Base-by-base conservation (phyloP, 73 alveolate genomes). In the Paramecium biaurelia region DNA sequence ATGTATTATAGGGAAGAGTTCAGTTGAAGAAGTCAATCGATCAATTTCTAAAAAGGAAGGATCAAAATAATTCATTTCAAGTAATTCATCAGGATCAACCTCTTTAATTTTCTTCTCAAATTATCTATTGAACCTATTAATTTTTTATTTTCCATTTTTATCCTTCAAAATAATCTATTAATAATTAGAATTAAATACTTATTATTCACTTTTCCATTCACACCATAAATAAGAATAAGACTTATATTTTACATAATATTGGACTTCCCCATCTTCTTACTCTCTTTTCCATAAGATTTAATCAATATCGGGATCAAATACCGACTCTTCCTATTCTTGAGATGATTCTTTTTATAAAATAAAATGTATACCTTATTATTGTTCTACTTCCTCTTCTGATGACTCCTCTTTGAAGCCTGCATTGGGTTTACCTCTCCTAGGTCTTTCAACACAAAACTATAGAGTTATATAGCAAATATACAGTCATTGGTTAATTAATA, bases 1-100 rank as follows among this genome's bases (percentile, higher is more conserved):
- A 82, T 96, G 99, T 7, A 96, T 93, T n/a, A 96, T 97, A 4
- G 97, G 98, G 85, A 96, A 95, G 42, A 96, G 63, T 49, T 85
- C 93, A 20, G 98, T 94, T 14, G 92, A 43, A 41, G 67, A 38
- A 4, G 70, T 56, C 23, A 89, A 57, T 70, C 94, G 38, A 70
- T 89, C 94, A 18, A 89, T 82, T 89, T 89, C 94, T 28, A 89
- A 18, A 70, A 15, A 89, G 15, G 94, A 63, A 15, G 89, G 94
- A 89, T 89, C 94, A 72, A 89, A 89, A 18, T 42, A 89, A 21
- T 57, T 38, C 57, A 35, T 59, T 43, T 70, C 57, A 12, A 26
- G 35, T 8, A 45, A 30, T 45, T 45, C 94, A 89, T 89, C 94
- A 41, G 85, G 90, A 24, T 79, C 90, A 15, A 15, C 15, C 56